Evolutionary conservation across 1,284 basidiomycete species (phyloP).

Genomic region (Cryptococcus wingfieldii): DNA sequence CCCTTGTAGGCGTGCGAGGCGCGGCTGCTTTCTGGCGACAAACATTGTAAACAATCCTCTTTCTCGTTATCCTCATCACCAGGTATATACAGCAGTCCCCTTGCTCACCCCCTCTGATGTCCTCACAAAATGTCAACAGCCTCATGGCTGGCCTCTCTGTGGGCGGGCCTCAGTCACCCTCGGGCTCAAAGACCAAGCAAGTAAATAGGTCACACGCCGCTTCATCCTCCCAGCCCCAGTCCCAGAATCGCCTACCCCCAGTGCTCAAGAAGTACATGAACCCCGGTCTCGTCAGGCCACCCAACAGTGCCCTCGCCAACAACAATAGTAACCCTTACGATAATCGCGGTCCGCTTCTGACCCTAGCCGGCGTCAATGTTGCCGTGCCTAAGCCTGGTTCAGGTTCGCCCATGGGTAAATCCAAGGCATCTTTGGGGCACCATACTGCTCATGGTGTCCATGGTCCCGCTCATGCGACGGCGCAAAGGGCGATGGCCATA

Average conservation of each 20-base stretch:
- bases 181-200: slow-evolving; percentile 5
- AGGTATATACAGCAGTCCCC: background rate
- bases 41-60: background rate
- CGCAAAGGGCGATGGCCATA: slow-evolving; percentile 28
- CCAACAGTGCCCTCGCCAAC: slow-evolving; percentile 36
- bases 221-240: background rate
- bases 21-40: background rate
- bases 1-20: background rate
- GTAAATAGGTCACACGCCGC: background rate
- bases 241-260: slow-evolving; percentile 38
- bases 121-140: slow-evolving; percentile 14
- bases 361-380: slow-evolving; percentile 42
- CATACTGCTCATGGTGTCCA: slow-evolving; percentile 47
- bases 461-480: slow-evolving; percentile 45
- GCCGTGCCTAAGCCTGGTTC: slow-evolving; percentile 7
- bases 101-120: slow-evolving; percentile 12
- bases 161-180: slow-evolving; percentile 7
- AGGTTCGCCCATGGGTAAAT: slow-evolving; percentile 17
- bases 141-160: slow-evolving; percentile 32
- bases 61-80: background rate
- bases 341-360: slow-evolving; percentile 35
- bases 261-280: slow-evolving; percentile 50
- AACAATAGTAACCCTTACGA: slow-evolving; percentile 2
- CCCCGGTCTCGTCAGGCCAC: slow-evolving; percentile 38
- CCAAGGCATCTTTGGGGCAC: slow-evolving; percentile 18